Conservation (phyloP, 2,329 filamentous ascomycete species). For the Lachnellula arida region DNA sequence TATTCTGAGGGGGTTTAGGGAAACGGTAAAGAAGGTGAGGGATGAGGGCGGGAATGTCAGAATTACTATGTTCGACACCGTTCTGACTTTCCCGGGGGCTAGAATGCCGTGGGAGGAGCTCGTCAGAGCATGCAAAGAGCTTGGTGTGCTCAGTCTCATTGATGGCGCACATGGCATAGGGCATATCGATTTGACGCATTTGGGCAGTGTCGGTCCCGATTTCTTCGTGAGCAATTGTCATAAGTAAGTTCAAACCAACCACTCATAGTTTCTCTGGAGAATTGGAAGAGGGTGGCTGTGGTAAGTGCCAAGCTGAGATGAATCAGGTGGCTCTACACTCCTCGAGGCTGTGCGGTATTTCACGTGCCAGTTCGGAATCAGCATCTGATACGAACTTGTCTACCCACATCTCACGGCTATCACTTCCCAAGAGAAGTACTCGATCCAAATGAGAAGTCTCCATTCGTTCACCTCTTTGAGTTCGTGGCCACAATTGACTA, state of each 20-base stretch:
- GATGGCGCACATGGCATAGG: constrained; percentile 84
- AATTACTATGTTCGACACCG: constrained; percentile 76
- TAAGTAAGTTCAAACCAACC: constrained; percentile 59
- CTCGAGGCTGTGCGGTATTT: constrained; percentile 76
- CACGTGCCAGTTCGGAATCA: constrained; percentile 80
- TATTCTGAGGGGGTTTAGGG: constrained; percentile 56
- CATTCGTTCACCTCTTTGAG: constrained; percentile 68
- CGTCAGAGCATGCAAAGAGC: constrained; percentile 56
- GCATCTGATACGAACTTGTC: constrained; percentile 62
- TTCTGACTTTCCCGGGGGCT: constrained; percentile 73
- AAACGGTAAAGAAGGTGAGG: constrained; percentile 48
- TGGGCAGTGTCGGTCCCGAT: constrained; percentile 65
- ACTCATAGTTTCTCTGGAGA: not conserved
- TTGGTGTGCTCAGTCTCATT: constrained; percentile 66
- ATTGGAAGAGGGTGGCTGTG: not conserved
- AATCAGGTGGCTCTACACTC: constrained; percentile 67
- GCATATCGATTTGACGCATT: constrained; percentile 62
- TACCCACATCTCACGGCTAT: constrained; percentile 81
- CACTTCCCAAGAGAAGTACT: constrained; percentile 27
- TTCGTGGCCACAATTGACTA: constrained; percentile 74
- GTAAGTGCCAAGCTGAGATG: not conserved
- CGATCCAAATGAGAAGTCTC: constrained; percentile 38
- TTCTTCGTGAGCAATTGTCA: constrained; percentile 86
- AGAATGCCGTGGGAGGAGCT: constrained; percentile 72
- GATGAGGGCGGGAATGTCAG: constrained; percentile 55